Conservation (phyloP, 2,329 filamentous ascomycete species). For the Penicillium sp. region DNA sequence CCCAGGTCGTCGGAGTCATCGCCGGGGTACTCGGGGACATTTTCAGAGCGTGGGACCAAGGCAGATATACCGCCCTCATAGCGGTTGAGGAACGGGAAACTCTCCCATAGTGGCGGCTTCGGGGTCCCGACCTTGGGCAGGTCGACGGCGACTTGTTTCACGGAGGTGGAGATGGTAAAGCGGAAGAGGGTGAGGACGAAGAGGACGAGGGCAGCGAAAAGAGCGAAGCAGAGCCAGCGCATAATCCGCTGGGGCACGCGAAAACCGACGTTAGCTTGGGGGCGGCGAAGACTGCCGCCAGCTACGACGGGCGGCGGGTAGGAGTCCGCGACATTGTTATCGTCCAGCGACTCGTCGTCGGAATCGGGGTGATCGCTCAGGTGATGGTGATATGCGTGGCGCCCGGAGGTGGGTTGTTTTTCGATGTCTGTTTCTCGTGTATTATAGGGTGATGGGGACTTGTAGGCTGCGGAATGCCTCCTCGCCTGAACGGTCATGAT, state of each 20-base stretch:
- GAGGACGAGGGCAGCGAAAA: constrained; percentile 68
- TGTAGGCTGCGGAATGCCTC: constrained; percentile 32
- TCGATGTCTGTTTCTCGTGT: constrained; percentile 34
- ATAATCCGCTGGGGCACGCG: constrained; percentile 71
- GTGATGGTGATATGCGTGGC: constrained; percentile 24
- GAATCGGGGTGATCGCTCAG: constrained; percentile 27
- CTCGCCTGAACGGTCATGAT: constrained; percentile 36
- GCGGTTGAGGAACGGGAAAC: constrained; percentile 77
- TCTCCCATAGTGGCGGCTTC: constrained; percentile 75
- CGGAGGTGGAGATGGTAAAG: constrained; percentile 59
- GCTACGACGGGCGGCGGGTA: constrained; percentile 42
- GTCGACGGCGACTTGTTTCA: constrained; percentile 32
- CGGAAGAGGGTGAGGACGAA: constrained; percentile 75
- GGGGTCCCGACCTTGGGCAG: constrained; percentile 58
- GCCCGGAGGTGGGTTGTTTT: constrained; percentile 28
- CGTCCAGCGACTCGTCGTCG: constrained; percentile 22
- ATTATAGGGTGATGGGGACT: constrained; percentile 25
- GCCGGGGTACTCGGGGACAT: constrained; percentile 77
- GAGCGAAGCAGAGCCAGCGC: constrained; percentile 71
- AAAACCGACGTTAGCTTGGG: constrained; percentile 49
- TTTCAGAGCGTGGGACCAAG: constrained; percentile 64
- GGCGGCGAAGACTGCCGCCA: constrained; percentile 34
- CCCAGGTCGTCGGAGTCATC: constrained; percentile 58
- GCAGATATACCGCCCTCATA: constrained; percentile 87
- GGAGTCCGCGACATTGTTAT: constrained; percentile 46